A percentile compares a stretch with the other conserved stretches of the same genome.
Conservation (phyloP, 352 stramenopile species). For the Phytophthora pistaciae region DNA sequence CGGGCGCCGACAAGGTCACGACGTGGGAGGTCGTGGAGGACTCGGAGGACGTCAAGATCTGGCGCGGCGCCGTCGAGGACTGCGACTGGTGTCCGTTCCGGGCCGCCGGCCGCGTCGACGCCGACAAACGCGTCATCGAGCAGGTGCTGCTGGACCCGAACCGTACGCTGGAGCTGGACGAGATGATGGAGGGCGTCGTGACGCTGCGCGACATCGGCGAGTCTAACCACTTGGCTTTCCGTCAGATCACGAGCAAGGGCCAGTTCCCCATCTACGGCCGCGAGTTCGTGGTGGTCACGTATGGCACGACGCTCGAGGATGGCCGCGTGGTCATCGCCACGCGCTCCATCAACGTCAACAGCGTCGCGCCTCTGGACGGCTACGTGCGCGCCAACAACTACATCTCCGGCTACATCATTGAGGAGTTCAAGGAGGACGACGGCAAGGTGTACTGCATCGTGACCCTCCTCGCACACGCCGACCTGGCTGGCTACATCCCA, state of each 20-base stretch:
- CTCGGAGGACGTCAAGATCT: conserved; percentile 56
- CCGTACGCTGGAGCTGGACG: conserved; percentile 76
- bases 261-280: conserved; percentile 80
- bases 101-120: conserved; percentile 59
- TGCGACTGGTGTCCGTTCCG: conserved; percentile 81
- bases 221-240: conserved; percentile 66
- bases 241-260: conserved; percentile 81
- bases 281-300: conserved; percentile 81
- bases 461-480: conserved; percentile 79
- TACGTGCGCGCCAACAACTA: conserved; percentile 75
- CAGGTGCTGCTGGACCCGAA: conserved; percentile 67
- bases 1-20: conserved; percentile 70
- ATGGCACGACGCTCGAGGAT: conserved; percentile 59
- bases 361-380: conserved; percentile 57
- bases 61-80: conserved; percentile 68
- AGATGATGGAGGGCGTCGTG: conserved; percentile 78
- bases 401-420: conserved; percentile 84
- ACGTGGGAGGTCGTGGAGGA: conserved; percentile 79
- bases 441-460: conserved; percentile 72
- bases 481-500: conserved; percentile 84
- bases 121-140: conserved; percentile 65
- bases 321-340: conserved; percentile 71
- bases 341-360: conserved; percentile 61
- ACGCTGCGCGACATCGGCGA: conserved; percentile 65
- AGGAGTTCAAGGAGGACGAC: conserved; percentile 56